A percentile compares a stretch with the other conserved stretches of the same genome.
These are phyloP conservation scores for Acacia acuminata DNA, from an alignment of 306 rosid genomes.

Conservation along the genomic window DNA sequence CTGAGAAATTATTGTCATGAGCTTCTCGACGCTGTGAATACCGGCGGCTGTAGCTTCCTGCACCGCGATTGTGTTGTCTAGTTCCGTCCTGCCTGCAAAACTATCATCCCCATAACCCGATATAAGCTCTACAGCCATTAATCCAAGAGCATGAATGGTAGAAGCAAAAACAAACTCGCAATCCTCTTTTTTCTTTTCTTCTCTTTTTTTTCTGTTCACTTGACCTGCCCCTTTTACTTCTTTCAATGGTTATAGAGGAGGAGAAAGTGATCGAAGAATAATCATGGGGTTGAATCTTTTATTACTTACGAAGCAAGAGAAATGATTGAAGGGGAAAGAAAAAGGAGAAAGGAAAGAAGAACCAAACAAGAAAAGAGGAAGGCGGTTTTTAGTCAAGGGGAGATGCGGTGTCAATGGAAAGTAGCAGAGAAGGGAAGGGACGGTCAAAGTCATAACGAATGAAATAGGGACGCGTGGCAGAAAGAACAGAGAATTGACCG, in stretches of 20 bases:
- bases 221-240: not conserved
- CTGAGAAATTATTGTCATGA: slow-evolving; percentile 53
- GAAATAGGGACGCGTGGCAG: slow-evolving; percentile 32
- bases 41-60: slow-evolving; percentile 78
- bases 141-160: not conserved
- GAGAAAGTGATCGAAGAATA: not conserved
- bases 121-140: slow-evolving; percentile 56
- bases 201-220: not conserved
- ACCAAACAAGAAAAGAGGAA: not conserved
- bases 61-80: slow-evolving; percentile 35
- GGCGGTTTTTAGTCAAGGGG: slow-evolving; percentile 44
- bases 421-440: not conserved
- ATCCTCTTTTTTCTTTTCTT: not conserved
- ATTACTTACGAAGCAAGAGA: slow-evolving; percentile 18
- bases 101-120: slow-evolving; percentile 32
- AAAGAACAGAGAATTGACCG: slow-evolving; percentile 31
- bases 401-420: slow-evolving; percentile 26
- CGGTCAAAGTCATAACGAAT: slow-evolving; percentile 50
- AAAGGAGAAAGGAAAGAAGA: not conserved
- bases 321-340: slow-evolving; percentile 17
- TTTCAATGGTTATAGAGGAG: not conserved
- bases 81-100: slow-evolving; percentile 24
- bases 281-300: slow-evolving; percentile 30
- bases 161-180: not conserved
- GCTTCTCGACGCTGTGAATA: slow-evolving; percentile 67